Evolutionary conservation across 1,284 basidiomycete species (phyloP).

Genomic region (Ceratobasidium sp.): DNA sequence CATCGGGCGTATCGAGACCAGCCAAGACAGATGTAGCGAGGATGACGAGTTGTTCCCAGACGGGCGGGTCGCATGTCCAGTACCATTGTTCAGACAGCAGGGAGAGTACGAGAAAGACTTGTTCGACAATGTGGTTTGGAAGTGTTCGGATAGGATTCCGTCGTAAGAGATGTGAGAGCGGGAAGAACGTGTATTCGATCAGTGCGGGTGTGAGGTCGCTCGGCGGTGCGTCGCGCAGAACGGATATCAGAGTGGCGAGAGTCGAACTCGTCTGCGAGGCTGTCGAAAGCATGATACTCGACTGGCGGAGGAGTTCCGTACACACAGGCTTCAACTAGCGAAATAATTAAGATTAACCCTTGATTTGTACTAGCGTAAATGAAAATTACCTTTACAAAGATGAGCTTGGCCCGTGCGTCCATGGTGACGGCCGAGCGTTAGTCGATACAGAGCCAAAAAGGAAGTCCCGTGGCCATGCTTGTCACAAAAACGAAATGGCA

Average conservation of each 20-base stretch:
- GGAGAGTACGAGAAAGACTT: constrained; percentile 72
- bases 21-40: constrained; percentile 74
- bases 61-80: constrained; percentile 74
- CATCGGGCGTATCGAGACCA: constrained; percentile 59
- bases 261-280: constrained; percentile 66
- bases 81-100: constrained; percentile 79
- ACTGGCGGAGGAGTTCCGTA: constrained; percentile 79
- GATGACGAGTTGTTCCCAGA: constrained; percentile 88
- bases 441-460: not conserved
- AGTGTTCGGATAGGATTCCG: constrained; percentile 75
- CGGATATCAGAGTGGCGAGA: constrained; percentile 66
- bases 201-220: constrained; percentile 69
- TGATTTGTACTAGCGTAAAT: not conserved
- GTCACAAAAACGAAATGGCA: not conserved
- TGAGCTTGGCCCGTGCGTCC: not conserved
- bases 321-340: constrained; percentile 82
- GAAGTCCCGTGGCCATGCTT: constrained; percentile 34
- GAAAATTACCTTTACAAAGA: constrained; percentile 15
- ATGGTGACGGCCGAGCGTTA: not conserved
- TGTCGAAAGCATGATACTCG: constrained; percentile 68
- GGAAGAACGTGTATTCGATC: constrained; percentile 87
- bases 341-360: not conserved
- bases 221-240: constrained; percentile 63
- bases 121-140: constrained; percentile 84
- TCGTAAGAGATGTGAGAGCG: constrained; percentile 83